Percentiles rank a stretch among this genome's conserved stretches.
These are phyloP conservation scores for Pythium phragmitis DNA, from an alignment of 352 stramenopile genomes.

Conservation along the genomic window DNA sequence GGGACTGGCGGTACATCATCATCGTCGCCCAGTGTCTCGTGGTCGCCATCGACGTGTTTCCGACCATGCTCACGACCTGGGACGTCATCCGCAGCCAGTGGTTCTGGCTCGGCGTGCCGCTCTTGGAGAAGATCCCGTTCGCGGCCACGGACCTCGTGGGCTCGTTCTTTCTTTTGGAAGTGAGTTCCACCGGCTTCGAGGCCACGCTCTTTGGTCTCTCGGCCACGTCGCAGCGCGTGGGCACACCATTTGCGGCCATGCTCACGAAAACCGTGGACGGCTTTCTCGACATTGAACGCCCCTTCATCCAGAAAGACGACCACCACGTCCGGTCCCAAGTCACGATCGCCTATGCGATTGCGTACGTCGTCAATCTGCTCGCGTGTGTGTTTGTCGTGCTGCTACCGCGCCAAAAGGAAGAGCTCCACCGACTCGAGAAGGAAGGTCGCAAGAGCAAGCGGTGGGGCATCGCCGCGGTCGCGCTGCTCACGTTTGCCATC, in stretches of 20 bases:
- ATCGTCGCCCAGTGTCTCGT: slow-evolving; percentile 40
- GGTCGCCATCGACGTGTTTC: slow-evolving; percentile 44
- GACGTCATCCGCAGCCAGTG: slow-evolving; percentile 62
- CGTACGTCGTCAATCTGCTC: slow-evolving; percentile 49
- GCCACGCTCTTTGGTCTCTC: slow-evolving; percentile 46
- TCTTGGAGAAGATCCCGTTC: slow-evolving; percentile 50
- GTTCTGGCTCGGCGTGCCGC: slow-evolving; percentile 61
- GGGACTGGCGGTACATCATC: slow-evolving; percentile 51
- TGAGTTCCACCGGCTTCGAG: slow-evolving; percentile 47
- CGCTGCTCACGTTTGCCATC: slow-evolving; percentile 40
- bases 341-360: slow-evolving; percentile 58
- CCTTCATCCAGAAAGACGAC: slow-evolving; percentile 19
- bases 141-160: slow-evolving; percentile 45
- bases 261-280: slow-evolving; percentile 56
- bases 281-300: slow-evolving; percentile 47
- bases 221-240: slow-evolving; percentile 40
- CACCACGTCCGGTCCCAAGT: slow-evolving; percentile 42
- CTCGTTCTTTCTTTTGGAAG: slow-evolving; percentile 49
- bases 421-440: slow-evolving; percentile 41
- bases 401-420: slow-evolving; percentile 48
- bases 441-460: slow-evolving; percentile 42
- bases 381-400: slow-evolving; percentile 46
- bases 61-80: slow-evolving; percentile 64
- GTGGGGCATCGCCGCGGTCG: slow-evolving; percentile 34
- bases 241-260: slow-evolving; percentile 45